phyloP scores from a whole-genome alignment of 352 stramenopile species.

The Plasmopara muralis region DNA sequence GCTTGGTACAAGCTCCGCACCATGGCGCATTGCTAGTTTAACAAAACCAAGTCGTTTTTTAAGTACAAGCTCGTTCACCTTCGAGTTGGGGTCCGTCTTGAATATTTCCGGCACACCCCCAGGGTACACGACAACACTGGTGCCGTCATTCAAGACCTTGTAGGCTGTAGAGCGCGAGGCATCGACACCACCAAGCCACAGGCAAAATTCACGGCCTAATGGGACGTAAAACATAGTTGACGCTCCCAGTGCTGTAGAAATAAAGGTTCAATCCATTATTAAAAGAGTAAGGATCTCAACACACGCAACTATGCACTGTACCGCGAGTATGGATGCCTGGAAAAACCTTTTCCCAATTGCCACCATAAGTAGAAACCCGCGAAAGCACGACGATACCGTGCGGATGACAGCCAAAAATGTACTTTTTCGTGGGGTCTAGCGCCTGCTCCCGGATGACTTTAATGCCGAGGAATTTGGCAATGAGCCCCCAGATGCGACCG shows the following conservation, averaged over 20 bases:
- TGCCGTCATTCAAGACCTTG: conserved; percentile 61
- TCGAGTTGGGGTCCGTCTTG: conserved; percentile 60
- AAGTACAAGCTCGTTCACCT: conserved; percentile 65
- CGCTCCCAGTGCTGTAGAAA: conserved; percentile 36
- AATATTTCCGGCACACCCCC: conserved; percentile 78
- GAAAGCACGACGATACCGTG: conserved; percentile 75
- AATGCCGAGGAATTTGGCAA: conserved; percentile 40
- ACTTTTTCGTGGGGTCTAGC: conserved; percentile 58
- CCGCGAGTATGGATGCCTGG: conserved; percentile 44
- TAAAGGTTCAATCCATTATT: not conserved
- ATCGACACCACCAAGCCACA: conserved; percentile 72
- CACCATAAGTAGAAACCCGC: conserved; percentile 53
- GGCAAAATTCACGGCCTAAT: conserved; percentile 51
- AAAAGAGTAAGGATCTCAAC: not conserved
- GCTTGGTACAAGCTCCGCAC: conserved; percentile 62
- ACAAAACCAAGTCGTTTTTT: conserved; percentile 78
- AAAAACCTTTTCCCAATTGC: conserved; percentile 70
- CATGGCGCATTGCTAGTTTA: conserved; percentile 73
- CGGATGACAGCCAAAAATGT: conserved; percentile 70
- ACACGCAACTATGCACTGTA: conserved; percentile 10
- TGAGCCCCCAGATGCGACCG: conserved; percentile 43
- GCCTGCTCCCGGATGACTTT: conserved; percentile 61
- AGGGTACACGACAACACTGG: conserved; percentile 68
- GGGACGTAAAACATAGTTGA: conserved; percentile 71
- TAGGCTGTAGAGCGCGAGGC: conserved; percentile 63